phyloP scores from a whole-genome alignment of 345 rosid genomes.

The Eucalyptus rudis region DNA sequence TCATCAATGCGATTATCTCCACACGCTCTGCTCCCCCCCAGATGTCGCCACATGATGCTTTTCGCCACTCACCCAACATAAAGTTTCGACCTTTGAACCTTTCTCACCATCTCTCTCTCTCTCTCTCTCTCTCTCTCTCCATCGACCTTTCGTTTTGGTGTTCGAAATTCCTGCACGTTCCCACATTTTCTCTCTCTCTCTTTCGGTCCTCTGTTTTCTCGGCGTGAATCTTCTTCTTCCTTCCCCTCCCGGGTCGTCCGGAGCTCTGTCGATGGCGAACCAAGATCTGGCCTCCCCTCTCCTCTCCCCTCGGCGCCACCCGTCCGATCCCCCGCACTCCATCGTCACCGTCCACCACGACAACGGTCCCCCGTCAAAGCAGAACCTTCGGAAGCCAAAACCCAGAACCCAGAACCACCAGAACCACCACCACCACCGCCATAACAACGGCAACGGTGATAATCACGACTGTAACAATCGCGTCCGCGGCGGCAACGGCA shows the following conservation, averaged over 20 bases:
- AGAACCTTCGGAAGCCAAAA: not conserved
- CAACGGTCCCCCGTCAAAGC: not conserved
- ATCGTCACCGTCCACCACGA: conserved; percentile 25
- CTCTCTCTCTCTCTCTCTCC: conserved; percentile 1
- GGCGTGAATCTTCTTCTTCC: not conserved
- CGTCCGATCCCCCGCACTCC: conserved; percentile 28
- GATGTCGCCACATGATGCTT: not conserved
- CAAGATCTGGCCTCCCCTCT: conserved; percentile 43
- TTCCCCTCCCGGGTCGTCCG: not conserved
- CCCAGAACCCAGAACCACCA: not conserved
- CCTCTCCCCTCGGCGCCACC: conserved; percentile 4
- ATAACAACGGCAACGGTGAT: not conserved
- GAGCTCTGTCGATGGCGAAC: conserved; percentile 29
- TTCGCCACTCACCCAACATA: not conserved
- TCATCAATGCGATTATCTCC: not conserved
- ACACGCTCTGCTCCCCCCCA: not conserved
- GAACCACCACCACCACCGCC: not conserved
- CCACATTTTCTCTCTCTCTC: not conserved
- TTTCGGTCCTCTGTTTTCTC: not conserved
- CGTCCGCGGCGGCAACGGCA: not conserved
- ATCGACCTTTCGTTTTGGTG: not conserved
- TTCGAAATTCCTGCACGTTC: not conserved
- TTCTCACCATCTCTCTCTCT: not conserved
- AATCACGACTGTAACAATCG: not conserved
- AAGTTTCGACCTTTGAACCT: not conserved